Base-by-base conservation (phyloP, 768 basidiomycete genomes). In the Suillus fuscotomentosus region DNA sequence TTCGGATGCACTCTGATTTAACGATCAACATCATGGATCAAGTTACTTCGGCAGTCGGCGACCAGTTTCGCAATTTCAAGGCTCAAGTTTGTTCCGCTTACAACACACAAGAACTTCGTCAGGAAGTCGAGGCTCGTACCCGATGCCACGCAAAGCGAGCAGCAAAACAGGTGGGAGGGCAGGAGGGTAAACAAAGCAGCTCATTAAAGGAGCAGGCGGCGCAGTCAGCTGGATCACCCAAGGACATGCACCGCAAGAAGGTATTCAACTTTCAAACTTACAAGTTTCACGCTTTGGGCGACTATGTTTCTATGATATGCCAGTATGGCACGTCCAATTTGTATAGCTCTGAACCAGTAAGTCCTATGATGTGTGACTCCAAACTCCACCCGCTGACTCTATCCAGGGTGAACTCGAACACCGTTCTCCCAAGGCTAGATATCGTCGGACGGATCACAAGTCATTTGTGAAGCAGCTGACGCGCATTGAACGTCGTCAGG, bases 291-390 rank as follows among this genome's bases (percentile, higher is more conserved):
- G 63, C 70, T 5, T 51, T 71, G 22, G 69, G 69, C 1, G 72
- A 74, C 53, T 70, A 69, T 36, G 60, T 48, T 2, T 22, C 31
- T 3, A 70, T 66, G 0, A 73, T 74, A 36, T 38, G n/a, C 3
- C 36, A 51, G 8, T 71, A 68, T 65, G 78, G 80, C 1, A 76
- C 76, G 10, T 75, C 73, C 2, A 77, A 81, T 60, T 67, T 63
- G 6, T 80, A 76, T 63, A 74, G 76, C 1, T 80, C 78, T 1
- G 71, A 77, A 51, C 41, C 34, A 3, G 39, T 41, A 41, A 15
- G 39, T 41, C 39, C 5, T 14, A 39, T 39, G 13, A 15, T 41
- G 36, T 81, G n/a, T 51, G 14, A 27, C 39, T 41, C 3, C 39
- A 14, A 41, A 41, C 13, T 14, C 39, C 3, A 41, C 14, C 14